A percentile compares a stretch with the other conserved stretches of the same genome.
phyloP scores from a whole-genome alignment of 2,329 filamentous ascomycete genomes.

The Alternaria gansuensis region DNA sequence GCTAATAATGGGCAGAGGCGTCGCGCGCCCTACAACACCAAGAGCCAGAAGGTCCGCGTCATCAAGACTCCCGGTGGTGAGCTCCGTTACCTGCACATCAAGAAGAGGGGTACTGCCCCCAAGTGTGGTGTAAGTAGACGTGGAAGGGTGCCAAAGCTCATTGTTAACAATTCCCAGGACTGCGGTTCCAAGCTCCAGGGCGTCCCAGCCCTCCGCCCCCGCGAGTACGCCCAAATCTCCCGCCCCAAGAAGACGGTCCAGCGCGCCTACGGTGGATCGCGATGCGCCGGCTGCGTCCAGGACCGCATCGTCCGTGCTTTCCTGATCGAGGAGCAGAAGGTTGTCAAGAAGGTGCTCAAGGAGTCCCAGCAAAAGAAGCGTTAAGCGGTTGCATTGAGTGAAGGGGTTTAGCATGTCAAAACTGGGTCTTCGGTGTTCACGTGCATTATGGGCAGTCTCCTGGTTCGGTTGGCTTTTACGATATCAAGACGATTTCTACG shows the following conservation, averaged over 20 bases:
- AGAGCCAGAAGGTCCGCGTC: slow-evolving; percentile 90
- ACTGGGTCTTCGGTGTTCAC: slow-evolving; percentile 54
- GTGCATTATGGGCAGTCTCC: slow-evolving; percentile 54
- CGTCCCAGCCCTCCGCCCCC: slow-evolving; percentile 96
- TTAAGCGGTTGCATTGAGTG: slow-evolving; percentile 46
- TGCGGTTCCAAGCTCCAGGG: slow-evolving; percentile 97
- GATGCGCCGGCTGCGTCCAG: slow-evolving; percentile 98
- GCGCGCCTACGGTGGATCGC: slow-evolving; percentile 94
- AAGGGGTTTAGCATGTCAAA: slow-evolving; percentile 48
- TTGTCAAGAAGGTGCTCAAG: slow-evolving; percentile 99
- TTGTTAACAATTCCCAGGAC: slow-evolving; percentile 69
- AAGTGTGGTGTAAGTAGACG: slow-evolving; percentile 71
- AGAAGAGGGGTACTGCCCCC: slow-evolving; percentile 97
- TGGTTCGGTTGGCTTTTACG: slow-evolving; percentile 51
- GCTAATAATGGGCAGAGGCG: slow-evolving; percentile 60
- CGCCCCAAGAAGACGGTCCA: slow-evolving; percentile 99
- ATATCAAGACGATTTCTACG: slow-evolving; percentile 52
- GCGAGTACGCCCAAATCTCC: slow-evolving; percentile 96
- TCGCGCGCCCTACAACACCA: slow-evolving; percentile 86
- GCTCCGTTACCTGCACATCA: slow-evolving; percentile 97
- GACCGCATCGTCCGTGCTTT: slow-evolving; percentile 98
- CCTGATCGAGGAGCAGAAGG: slow-evolving; percentile 99
- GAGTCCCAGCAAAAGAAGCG: slow-evolving; percentile 85
- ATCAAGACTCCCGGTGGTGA: slow-evolving; percentile 87
- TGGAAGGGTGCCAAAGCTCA: neutral